These are phyloP conservation scores for Phalaenopsis equestris DNA, from an alignment of 106 monocot species.

Conservation along the genomic window DNA sequence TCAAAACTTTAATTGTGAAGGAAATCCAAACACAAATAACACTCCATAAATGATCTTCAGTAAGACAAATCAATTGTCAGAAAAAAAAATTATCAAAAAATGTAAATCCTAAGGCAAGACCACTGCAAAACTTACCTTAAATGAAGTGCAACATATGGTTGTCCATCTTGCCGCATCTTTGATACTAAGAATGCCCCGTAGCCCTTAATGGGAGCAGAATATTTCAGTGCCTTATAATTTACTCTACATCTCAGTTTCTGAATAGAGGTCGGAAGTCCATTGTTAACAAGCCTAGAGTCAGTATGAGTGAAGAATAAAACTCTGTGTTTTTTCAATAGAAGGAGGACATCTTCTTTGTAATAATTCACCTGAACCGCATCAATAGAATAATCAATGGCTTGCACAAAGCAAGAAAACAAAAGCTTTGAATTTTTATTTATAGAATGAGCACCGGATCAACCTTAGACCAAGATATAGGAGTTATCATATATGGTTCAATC, in stretches of 20 bases:
- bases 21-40: not conserved
- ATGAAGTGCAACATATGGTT: constrained; percentile 92
- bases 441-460: constrained; percentile 15
- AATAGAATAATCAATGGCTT: not conserved
- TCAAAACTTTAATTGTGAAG: not conserved
- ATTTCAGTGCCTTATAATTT: constrained; percentile 80
- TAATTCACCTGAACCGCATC: constrained; percentile 55
- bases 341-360: constrained; percentile 75
- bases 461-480: constrained; percentile 98
- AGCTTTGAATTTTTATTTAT: not conserved
- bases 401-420: not conserved
- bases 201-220: constrained; percentile 67
- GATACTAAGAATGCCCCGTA: constrained; percentile 64
- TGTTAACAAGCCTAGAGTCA: constrained; percentile 91
- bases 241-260: constrained; percentile 91
- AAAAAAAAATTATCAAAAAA: not conserved
- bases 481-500: constrained; percentile 51
- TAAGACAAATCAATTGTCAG: not conserved
- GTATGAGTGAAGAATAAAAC: constrained; percentile 92
- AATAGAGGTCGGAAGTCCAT: constrained; percentile 75
- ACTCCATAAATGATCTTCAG: not conserved
- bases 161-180: constrained; percentile 56
- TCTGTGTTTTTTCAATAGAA: constrained; percentile 75
- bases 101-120: not conserved
- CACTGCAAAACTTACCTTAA: constrained; percentile 42